A percentile compares a stretch with the other conserved stretches of the same genome.
phyloP scores from a whole-genome alignment of 164 flowering plant genomes.

The Piper longum region DNA sequence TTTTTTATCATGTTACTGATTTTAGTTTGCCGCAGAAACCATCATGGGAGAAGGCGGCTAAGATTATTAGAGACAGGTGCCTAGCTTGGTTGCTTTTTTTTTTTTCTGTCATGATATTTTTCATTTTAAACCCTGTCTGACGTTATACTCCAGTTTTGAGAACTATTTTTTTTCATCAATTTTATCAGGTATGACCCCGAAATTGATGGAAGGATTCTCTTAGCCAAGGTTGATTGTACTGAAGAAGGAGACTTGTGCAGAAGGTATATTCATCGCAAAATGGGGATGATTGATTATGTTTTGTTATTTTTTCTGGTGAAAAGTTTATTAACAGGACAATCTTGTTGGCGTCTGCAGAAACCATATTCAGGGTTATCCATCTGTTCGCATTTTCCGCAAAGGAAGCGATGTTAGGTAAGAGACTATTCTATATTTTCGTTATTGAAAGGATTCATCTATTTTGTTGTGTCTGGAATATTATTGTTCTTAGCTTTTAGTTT shows the following conservation, averaged over 20 bases:
- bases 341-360: slow-evolving; percentile 33
- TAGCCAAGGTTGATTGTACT: slow-evolving; percentile 93
- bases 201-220: slow-evolving; percentile 72
- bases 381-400: slow-evolving; percentile 86
- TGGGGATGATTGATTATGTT: neutral
- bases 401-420: slow-evolving; percentile 78
- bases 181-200: slow-evolving; percentile 76
- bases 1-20: slow-evolving; percentile 5
- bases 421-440: neutral
- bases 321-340: slow-evolving; percentile 13
- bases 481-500: too few species aligned
- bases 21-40: slow-evolving; percentile 56
- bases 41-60: slow-evolving; percentile 95
- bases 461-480: too few species aligned
- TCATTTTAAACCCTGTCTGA: neutral
- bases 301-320: slow-evolving; percentile 12
- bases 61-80: slow-evolving; percentile 73
- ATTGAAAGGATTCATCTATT: too few species aligned
- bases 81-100: neutral
- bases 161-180: slow-evolving; percentile 2
- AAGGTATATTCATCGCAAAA: slow-evolving; percentile 36
- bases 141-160: neutral
- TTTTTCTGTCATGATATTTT: neutral
- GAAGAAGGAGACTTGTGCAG: slow-evolving; percentile 57
- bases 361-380: slow-evolving; percentile 96